These are phyloP conservation scores for Metarhizium robertsii DNA, from an alignment of 2,329 filamentous ascomycete species.

Conservation along the genomic window DNA sequence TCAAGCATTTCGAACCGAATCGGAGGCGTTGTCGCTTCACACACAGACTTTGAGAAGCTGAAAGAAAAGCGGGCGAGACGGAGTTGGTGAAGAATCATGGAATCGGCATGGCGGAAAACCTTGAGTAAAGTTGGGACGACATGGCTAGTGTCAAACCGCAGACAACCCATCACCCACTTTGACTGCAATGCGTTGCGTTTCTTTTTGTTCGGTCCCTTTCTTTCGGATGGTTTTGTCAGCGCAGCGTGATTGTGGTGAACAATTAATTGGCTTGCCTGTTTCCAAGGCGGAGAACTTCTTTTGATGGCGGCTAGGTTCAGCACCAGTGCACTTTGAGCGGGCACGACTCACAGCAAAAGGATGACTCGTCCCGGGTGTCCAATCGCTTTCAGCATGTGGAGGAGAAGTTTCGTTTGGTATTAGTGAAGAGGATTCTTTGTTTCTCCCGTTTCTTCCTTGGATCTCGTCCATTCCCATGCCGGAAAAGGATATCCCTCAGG, in stretches of 20 bases:
- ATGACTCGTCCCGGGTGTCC: not conserved
- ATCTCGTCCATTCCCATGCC: no score
- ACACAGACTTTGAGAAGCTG: not conserved
- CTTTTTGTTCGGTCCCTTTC: not conserved
- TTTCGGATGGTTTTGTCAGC: no score
- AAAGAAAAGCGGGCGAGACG: not conserved
- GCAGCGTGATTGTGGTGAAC: no score
- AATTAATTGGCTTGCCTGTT: no score
- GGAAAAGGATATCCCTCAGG: no score
- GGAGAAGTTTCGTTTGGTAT: no score
- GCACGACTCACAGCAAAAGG: not conserved
- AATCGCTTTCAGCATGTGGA: not conserved
- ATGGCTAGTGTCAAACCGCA: not conserved
- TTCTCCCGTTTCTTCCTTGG: no score
- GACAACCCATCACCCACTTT: not conserved
- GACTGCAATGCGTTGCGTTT: not conserved
- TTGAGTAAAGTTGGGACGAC: not conserved
- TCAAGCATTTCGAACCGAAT: not conserved
- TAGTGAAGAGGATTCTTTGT: no score
- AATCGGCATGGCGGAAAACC: not conserved
- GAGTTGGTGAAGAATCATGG: not conserved
- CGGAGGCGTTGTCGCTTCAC: not conserved
- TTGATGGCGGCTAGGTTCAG: not conserved
- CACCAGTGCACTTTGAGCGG: not conserved
- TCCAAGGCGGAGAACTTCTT: not conserved